Conservation (phyloP, 495 filamentous ascomycete species). For the Talaromyces trachyspermus region DNA sequence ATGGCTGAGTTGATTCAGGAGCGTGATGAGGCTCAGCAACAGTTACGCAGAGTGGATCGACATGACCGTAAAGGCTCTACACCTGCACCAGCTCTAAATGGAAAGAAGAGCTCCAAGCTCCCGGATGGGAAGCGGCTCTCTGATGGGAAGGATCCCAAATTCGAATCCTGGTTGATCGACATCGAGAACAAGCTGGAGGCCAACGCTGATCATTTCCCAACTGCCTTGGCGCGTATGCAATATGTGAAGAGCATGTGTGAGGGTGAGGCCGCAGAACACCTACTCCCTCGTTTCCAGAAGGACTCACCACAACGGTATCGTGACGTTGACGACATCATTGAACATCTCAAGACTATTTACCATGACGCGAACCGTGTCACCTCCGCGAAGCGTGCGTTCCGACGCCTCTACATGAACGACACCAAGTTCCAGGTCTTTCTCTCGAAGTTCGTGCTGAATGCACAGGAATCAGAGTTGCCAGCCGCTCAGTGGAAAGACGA, state of each 20-base stretch:
- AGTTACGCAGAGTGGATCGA: too few species aligned
- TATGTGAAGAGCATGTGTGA: constrained; percentile 1
- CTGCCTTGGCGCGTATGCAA: not conserved
- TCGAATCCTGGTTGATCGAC: not conserved
- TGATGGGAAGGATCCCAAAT: constrained; percentile 1
- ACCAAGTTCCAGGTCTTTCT: constrained; percentile 7
- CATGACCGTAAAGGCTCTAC: too few species aligned
- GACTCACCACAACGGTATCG: not conserved
- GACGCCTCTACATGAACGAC: constrained; percentile 1
- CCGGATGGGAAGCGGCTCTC: not conserved
- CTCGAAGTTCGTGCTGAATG: not conserved
- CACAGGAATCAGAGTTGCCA: not conserved
- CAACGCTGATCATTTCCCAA: not conserved
- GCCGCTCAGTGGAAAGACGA: not conserved
- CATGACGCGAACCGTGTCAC: not conserved
- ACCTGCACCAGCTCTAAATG: too few species aligned
- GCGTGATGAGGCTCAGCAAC: too few species aligned
- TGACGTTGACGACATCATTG: not conserved
- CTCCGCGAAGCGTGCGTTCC: constrained; percentile 1
- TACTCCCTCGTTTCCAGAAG: not conserved
- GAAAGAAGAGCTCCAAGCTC: too few species aligned
- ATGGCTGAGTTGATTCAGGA: too few species aligned
- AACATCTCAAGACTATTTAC: not conserved
- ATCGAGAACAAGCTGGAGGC: not conserved
- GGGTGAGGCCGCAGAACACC: not conserved